Conservation (phyloP, 1,284 basidiomycete genomes). For the Fomitopsis schrenkii region DNA sequence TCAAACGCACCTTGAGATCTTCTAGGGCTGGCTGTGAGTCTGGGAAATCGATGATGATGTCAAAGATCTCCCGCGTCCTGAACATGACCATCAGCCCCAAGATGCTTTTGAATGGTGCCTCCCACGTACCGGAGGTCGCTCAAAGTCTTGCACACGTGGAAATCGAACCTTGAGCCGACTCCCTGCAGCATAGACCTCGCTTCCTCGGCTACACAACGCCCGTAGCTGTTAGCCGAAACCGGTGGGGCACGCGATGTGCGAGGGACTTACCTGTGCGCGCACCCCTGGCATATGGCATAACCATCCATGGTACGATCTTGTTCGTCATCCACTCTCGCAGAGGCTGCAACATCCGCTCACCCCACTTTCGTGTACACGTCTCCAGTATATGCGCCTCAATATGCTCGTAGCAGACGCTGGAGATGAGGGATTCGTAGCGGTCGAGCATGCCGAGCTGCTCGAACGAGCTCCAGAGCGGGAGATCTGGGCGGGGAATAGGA, state of each 20-base stretch:
- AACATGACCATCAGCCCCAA: background rate
- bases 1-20: constrained; percentile 67
- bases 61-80: constrained; percentile 88
- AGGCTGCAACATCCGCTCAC: constrained; percentile 55
- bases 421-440: constrained; percentile 81
- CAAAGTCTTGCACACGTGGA: constrained; percentile 85
- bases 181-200: constrained; percentile 71
- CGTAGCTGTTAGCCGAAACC: background rate
- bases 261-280: constrained; percentile 46
- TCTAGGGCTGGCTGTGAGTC: constrained; percentile 84
- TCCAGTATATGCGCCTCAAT: constrained; percentile 72
- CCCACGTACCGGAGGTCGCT: constrained; percentile 74
- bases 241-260: background rate
- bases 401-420: constrained; percentile 79
- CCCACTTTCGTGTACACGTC: constrained; percentile 70
- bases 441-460: constrained; percentile 77
- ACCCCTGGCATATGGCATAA: constrained; percentile 70
- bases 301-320: constrained; percentile 80
- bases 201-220: constrained; percentile 52
- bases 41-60: constrained; percentile 93
- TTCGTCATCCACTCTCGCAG: constrained; percentile 75
- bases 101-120: background rate
- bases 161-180: constrained; percentile 85
- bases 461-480: constrained; percentile 56
- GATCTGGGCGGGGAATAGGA: constrained; percentile 24